Evolutionary conservation across 2,329 filamentous ascomycete genomes (phyloP), one percentile per base, ranked within the genome.

Genomic region (Orbilia brochopaga): DNA sequence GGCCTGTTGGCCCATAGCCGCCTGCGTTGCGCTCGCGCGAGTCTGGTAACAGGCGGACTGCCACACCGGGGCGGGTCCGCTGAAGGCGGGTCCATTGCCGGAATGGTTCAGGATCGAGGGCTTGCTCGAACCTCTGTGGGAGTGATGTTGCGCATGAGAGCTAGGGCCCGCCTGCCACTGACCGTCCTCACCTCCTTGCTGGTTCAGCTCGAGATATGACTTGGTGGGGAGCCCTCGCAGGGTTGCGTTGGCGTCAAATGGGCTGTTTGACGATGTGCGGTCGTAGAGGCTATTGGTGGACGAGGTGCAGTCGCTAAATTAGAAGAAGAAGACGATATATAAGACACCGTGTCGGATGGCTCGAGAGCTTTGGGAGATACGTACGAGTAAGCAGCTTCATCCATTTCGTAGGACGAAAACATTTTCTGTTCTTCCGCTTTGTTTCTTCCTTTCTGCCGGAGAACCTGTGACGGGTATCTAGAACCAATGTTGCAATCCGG

Each of bases 331-430:
- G 37, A 13, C 5, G n/a, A 42, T 13, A 42, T 17, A 6, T 15
- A 42, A 42, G 37, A 13, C 13, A 15, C 11, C 37, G 37, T 15
- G 37, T 13, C 11, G n/a, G n/a, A 61, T n/a, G 3, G 21, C 3
- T 21, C 8, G 13, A 56, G n/a, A 19, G 53, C 19, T 15, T 24
- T 8, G 37, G 24, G 21, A 23, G 7, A 17, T 35, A 56, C 67
- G 56, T 64, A 72, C 67, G 67, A 72, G 56, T 60, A 72, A 19
- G 67, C 55, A 8, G 67, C 37, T 13, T 72, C 67, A 35, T 72
- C 67, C 67, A 72, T 72, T 19, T 72, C 67, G 53, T 63, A 72
- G 50, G 60, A 59, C 17, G 67, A 72, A 52, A 65, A 65, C 67
- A 65, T 69, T 11, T 19, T 51, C 44, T 56, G n/a, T 7, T 57